These are phyloP conservation scores for Populus pruinosa DNA, from an alignment of 345 rosid genomes.

Conservation along the genomic window DNA sequence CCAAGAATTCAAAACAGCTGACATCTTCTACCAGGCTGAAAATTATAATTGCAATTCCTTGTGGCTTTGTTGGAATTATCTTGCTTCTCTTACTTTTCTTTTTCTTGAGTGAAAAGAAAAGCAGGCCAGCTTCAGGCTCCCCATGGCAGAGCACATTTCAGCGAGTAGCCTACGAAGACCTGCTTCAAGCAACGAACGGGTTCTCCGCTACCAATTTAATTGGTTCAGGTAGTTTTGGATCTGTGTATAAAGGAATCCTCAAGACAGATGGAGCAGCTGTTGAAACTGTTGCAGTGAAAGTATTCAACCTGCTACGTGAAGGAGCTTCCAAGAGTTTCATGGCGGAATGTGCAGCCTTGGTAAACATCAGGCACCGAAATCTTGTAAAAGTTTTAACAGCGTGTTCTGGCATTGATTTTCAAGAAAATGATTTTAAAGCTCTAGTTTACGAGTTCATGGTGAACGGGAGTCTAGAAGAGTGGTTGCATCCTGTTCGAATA, in stretches of 20 bases:
- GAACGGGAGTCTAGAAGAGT: slow-evolving; percentile 7
- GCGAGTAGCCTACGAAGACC: not conserved
- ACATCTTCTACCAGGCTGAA: not conserved
- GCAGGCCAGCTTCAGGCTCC: not conserved
- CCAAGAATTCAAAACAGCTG: not conserved
- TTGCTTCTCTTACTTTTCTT: not conserved
- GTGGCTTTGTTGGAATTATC: not conserved
- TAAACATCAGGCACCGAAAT: slow-evolving; percentile 2
- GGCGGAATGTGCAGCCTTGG: slow-evolving; percentile 6
- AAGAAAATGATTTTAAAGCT: slow-evolving; percentile 4
- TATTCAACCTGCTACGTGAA: not conserved
- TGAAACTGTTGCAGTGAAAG: not conserved
- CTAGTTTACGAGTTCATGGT: slow-evolving; percentile 8
- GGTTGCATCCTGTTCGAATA: not conserved
- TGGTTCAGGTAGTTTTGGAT: slow-evolving; percentile 9
- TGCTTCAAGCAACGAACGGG: not conserved
- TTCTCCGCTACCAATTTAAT: not conserved
- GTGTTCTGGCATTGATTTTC: slow-evolving; percentile 7
- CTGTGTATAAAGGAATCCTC: no score
- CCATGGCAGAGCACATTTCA: not conserved
- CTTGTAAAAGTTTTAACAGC: slow-evolving; percentile 2
- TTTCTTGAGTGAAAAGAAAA: not conserved
- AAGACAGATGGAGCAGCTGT: not conserved
- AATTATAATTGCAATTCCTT: not conserved
- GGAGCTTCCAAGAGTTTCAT: slow-evolving; percentile 7